Evolutionary conservation across 768 basidiomycete species (phyloP), one percentile per base, ranked within the genome.

Genomic region (Hericium coralloides): DNA sequence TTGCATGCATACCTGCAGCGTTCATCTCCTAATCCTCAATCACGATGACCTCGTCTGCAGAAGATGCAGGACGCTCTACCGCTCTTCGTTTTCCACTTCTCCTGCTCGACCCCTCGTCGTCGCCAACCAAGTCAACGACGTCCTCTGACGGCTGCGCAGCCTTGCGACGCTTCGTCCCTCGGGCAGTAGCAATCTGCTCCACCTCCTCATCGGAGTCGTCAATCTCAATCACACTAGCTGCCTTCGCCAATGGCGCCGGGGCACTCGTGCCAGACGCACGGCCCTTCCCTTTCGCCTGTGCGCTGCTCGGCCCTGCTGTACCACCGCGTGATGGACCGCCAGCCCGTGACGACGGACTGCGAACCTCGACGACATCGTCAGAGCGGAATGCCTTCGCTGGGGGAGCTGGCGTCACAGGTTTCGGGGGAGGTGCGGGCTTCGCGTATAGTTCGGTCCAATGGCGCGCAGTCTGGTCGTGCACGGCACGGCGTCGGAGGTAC

Each of bases 391-490:
- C 31, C 31, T 2, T 31, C 7, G 31, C 17, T 25, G 22, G 9
- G 59, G 36, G n/a, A n/a, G 56, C 2, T 50, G 49, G 10, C 47
- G 53, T 12, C 52, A 48, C 4, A 56, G 60, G 43, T 54, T 61
- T 15, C 18, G 45, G 56, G 3, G 54, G 49, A 4, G 58, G 60
- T 12, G 60, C 54, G 2, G 62, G 62, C 37, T 53, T 63, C 49
- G 71, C 71, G 53, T 66, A 72, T 38, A 64, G 51, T 36, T 68
- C 63, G 4, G 72, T 73, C 72, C 73, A 77, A 56, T 71, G 69
- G 38, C 71, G 65, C 0, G 77, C 77, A 2, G 65, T 75, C 22
- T 66, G 63, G 59, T 78, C 76, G 53, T 77, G 76, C 52, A 64
- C 64, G 20, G 65, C 58, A 43, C 73, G 70, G 57, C 67, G 60